Conservation (phyloP, 306 rosid species). For the Dalbergia cultrata region DNA sequence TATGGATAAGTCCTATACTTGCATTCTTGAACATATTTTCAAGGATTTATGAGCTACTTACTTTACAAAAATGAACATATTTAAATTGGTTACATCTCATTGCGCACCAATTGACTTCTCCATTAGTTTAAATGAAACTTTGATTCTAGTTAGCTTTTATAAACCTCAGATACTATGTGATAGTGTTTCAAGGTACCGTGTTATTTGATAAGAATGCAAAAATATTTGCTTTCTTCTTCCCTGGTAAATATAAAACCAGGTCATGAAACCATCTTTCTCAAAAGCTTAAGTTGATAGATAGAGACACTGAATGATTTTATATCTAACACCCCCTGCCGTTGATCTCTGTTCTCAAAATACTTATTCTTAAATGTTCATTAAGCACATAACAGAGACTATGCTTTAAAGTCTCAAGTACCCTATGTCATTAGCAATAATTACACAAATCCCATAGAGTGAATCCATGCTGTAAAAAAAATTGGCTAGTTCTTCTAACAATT, state of each 20-base stretch:
- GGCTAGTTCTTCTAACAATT: not conserved
- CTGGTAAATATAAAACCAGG: too few relatives aligned
- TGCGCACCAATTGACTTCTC: too few relatives aligned
- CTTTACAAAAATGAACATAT: not conserved
- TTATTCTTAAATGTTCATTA: not conserved
- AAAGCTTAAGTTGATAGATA: too few relatives aligned
- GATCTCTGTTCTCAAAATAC: not conserved
- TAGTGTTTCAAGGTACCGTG: not conserved
- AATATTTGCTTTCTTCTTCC: not conserved
- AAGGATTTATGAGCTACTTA: not conserved
- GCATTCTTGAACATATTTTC: constrained; percentile 9
- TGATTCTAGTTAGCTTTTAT: not conserved
- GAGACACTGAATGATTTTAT: too few relatives aligned
- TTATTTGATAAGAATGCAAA: not conserved
- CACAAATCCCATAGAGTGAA: too few relatives aligned
- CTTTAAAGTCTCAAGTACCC: not conserved
- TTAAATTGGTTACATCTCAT: not conserved
- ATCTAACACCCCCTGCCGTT: too few relatives aligned
- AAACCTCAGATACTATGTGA: not conserved
- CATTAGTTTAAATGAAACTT: not conserved
- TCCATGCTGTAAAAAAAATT: too few relatives aligned
- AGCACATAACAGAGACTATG: too few relatives aligned
- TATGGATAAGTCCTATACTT: constrained; percentile 34
- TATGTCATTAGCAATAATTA: not conserved
- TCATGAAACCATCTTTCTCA: too few relatives aligned